Percentiles rank a stretch among this genome's conserved stretches.
Conservation (phyloP, 306 rosid species). For the Cucurbita ficifolia region DNA sequence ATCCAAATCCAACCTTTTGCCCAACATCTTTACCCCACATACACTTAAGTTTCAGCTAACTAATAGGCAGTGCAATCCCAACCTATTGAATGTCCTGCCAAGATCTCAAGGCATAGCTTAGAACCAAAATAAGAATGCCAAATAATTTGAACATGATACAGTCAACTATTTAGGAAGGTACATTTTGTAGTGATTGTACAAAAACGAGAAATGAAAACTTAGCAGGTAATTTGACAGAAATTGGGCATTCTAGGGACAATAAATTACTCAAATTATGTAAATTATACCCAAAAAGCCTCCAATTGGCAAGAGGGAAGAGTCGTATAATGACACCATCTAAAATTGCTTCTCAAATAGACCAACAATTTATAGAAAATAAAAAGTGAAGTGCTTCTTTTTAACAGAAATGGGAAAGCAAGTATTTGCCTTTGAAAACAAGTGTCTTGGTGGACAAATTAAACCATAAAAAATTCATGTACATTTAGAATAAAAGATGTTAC, state of each 20-base stretch:
- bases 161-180: not conserved
- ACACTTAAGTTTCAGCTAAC: not conserved
- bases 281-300: not conserved
- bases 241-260: not conserved
- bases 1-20: not conserved
- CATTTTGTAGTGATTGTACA: not conserved
- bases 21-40: not conserved
- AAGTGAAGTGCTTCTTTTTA: not conserved
- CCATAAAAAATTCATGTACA: not conserved
- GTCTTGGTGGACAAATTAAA: not conserved
- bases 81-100: not conserved
- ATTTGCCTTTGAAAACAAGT: not conserved
- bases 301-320: not conserved
- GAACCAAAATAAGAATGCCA: not conserved
- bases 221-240: not conserved
- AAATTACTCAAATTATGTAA: not conserved
- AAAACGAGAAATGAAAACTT: not conserved
- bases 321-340: not conserved
- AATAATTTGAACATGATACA: not conserved
- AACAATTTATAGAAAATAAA: not conserved
- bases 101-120: not conserved
- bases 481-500: conserved; percentile 22
- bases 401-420: not conserved
- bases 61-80: not conserved
- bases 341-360: not conserved